Percentiles rank a stretch among this genome's conserved stretches.
Evolutionary conservation across 1,139 yeast genomes (phyloP).

Genomic region (Geotrichum reessii): DNA sequence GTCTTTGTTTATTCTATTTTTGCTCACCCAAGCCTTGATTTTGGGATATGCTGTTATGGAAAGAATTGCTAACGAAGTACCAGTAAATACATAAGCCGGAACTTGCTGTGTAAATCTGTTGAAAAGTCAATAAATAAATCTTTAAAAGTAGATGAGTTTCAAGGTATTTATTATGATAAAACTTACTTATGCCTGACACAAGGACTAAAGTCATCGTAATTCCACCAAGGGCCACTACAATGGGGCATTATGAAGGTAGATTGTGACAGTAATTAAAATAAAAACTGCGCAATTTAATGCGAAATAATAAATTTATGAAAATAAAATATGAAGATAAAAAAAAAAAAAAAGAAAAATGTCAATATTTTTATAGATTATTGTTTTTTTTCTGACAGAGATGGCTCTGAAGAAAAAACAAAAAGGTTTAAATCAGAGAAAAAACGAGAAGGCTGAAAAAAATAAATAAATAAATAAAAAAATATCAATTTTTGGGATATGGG

Average conservation of each 20-base stretch:
- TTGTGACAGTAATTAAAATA: background rate
- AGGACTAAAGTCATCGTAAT: conserved; percentile 28
- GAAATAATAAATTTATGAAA: background rate
- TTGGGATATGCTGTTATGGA: conserved; percentile 23
- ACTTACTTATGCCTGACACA: conserved; percentile 31
- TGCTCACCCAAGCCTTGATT: conserved; percentile 10
- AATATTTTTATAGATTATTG: too few relatives aligned
- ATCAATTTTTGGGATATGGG: background rate
- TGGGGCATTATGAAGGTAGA: conserved; percentile 4
- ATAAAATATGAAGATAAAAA: background rate
- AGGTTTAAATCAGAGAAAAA: background rate
- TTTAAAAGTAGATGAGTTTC: background rate
- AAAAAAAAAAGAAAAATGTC: background rate
- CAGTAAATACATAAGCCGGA: conserved; percentile 23
- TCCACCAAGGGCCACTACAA: conserved; percentile 29
- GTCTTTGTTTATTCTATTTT: conserved; percentile 18
- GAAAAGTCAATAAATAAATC: background rate
- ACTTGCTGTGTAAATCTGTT: conserved; percentile 27
- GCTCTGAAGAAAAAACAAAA: background rate
- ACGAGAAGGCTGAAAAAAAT: background rate
- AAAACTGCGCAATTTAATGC: background rate
- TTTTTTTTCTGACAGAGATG: background rate
- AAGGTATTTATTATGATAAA: background rate
- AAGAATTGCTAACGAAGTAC: conserved; percentile 22
- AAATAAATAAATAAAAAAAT: background rate